These are phyloP conservation scores for Aureobasidium sp. DNA, from an alignment of 2,329 filamentous ascomycete genomes.

Conservation along the genomic window DNA sequence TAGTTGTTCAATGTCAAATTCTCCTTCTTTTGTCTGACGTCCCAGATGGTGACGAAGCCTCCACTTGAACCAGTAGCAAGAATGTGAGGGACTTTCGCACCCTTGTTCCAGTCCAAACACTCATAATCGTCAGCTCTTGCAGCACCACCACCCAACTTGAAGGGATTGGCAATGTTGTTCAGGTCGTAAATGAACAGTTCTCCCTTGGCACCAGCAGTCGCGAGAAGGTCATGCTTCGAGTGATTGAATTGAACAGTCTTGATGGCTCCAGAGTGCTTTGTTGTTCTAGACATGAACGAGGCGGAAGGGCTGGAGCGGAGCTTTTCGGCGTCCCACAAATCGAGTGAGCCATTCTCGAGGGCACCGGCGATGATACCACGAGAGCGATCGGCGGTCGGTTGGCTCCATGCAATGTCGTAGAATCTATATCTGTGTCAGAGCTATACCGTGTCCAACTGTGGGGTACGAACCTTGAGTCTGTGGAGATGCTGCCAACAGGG, in stretches of 20 bases:
- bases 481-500: conserved; percentile 73
- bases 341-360: conserved; percentile 86
- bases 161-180: conserved; percentile 80
- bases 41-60: conserved; percentile 97
- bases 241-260: conserved; percentile 97
- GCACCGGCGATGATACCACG: conserved; percentile 90
- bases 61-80: conserved; percentile 87
- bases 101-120: conserved; percentile 92
- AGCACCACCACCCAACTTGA: conserved; percentile 78
- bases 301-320: conserved; percentile 49
- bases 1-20: conserved; percentile 86
- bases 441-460: not conserved
- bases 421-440: conserved; percentile 54
- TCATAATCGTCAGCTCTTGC: conserved; percentile 93
- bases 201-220: conserved; percentile 87
- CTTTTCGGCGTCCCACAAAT: conserved; percentile 85
- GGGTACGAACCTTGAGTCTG: conserved; percentile 70
- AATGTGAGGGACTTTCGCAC: conserved; percentile 81
- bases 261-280: conserved; percentile 86
- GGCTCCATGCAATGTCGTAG: conserved; percentile 93
- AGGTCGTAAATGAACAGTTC: conserved; percentile 95
- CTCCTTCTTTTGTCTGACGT: conserved; percentile 95
- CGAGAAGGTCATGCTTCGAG: conserved; percentile 79
- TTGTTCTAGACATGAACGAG: conserved; percentile 76
- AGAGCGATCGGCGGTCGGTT: conserved; percentile 68